These are phyloP conservation scores for Colletotrichum lindemuthianum DNA, from an alignment of 2,329 filamentous ascomycete genomes.

Conservation along the genomic window DNA sequence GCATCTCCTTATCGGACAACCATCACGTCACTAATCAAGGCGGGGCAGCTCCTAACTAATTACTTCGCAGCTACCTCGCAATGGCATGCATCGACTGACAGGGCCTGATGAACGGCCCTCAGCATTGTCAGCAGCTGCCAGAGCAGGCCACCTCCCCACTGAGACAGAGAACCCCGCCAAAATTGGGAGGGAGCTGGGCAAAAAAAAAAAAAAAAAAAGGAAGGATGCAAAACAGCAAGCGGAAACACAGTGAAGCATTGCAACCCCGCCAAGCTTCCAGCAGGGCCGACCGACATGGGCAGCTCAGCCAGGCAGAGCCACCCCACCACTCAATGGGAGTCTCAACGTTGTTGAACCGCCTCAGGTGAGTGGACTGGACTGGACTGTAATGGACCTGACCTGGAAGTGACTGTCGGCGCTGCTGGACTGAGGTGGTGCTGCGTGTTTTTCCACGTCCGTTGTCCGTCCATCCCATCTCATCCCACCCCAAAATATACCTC, in stretches of 20 bases:
- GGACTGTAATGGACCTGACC: neutral
- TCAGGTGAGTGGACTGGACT: constrained; percentile 17
- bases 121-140: neutral
- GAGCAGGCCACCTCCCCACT: constrained; percentile 23
- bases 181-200: constrained; percentile 16
- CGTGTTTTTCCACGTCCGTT: constrained; percentile 22
- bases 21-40: constrained; percentile 38
- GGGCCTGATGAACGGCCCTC: neutral
- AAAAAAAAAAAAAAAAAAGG: constrained; percentile 30
- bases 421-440: neutral
- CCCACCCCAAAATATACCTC: constrained; percentile 37
- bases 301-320: constrained; percentile 38
- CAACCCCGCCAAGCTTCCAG: no score
- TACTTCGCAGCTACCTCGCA: neutral
- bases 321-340: constrained; percentile 38
- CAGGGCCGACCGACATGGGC: constrained; percentile 30
- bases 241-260: no score
- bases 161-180: constrained; percentile 39
- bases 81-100: no score
- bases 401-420: no score
- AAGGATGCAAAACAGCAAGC: constrained; percentile 28
- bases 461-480: constrained; percentile 16
- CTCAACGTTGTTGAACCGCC: constrained; percentile 36
- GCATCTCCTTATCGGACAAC: constrained; percentile 33
- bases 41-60: constrained; percentile 23